Evolutionary conservation across 768 basidiomycete genomes (phyloP).

Genomic region (Boletus insuetus): DNA sequence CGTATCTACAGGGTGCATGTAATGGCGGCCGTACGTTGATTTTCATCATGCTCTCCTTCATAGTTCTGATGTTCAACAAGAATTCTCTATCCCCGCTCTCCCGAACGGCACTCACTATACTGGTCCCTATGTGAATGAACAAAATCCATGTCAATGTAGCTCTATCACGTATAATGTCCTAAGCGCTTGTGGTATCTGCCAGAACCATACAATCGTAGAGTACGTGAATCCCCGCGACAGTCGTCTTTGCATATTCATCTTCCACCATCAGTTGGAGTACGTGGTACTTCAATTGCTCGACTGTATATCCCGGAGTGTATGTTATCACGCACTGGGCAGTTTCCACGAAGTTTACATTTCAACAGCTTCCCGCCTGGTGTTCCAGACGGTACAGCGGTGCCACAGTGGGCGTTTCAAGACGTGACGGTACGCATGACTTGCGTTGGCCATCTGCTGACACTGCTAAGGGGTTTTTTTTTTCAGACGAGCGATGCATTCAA

Average conservation of each 20-base stretch:
- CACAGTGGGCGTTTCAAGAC: conserved; percentile 61
- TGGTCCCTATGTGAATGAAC: conserved; percentile 30
- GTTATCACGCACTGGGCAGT: neutral
- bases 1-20: conserved; percentile 43
- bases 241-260: neutral
- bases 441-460: neutral
- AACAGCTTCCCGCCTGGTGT: conserved; percentile 44
- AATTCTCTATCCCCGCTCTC: conserved; percentile 37
- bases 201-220: conserved; percentile 41
- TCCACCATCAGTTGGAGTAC: conserved; percentile 43
- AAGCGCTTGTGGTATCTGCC: conserved; percentile 58
- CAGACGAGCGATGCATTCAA: conserved; percentile 18
- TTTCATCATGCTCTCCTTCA: conserved; percentile 6
- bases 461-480: conserved; percentile 1
- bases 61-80: conserved; percentile 25
- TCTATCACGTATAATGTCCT: conserved; percentile 54
- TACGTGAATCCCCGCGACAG: conserved; percentile 13
- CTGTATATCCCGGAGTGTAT: conserved; percentile 29
- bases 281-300: conserved; percentile 49
- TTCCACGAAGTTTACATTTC: neutral
- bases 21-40: conserved; percentile 38
- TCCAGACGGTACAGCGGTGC: conserved; percentile 48
- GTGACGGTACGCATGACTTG: conserved; percentile 40
- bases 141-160: conserved; percentile 49
- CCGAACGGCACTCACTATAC: conserved; percentile 31